Percentiles rank a stretch among this genome's conserved stretches.
Conservation (phyloP, 306 rosid species). For the Cicer yamashitae region DNA sequence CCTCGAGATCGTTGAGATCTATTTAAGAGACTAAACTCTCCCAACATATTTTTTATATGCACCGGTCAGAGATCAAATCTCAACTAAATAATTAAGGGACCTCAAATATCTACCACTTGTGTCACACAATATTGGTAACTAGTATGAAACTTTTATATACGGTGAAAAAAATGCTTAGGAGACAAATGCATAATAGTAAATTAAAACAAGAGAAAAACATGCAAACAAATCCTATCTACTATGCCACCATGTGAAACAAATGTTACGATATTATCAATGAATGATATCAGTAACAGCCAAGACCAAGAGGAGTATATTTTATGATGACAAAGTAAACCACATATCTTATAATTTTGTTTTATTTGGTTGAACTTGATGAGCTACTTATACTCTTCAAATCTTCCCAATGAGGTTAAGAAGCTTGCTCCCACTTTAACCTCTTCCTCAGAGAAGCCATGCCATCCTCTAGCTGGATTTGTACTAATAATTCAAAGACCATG, state of each 20-base stretch:
- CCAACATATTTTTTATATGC: too few relatives aligned
- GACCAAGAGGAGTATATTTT: background rate
- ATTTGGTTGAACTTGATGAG: conserved; percentile 32
- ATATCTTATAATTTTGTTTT: conserved; percentile 17
- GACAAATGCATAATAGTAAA: conserved; percentile 27
- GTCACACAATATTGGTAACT: too few relatives aligned
- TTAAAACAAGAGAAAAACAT: conserved; percentile 26
- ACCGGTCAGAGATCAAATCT: too few relatives aligned
- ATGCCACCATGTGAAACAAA: conserved; percentile 32
- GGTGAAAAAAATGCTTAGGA: conserved; percentile 11
- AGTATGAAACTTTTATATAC: conserved; percentile 2
- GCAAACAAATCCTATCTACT: conserved; percentile 32
- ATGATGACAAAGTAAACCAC: conserved; percentile 35
- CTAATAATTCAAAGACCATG: conserved; percentile 50
- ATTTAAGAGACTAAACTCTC: too few relatives aligned
- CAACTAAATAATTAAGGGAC: too few relatives aligned
- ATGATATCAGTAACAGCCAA: conserved; percentile 37
- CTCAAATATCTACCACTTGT: too few relatives aligned
- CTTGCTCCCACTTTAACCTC: conserved; percentile 20
- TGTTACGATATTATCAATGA: conserved; percentile 47
- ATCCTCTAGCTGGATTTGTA: conserved; percentile 56
- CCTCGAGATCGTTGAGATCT: too few relatives aligned
- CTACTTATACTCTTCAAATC: conserved; percentile 45
- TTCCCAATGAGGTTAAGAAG: conserved; percentile 14
- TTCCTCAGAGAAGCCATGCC: conserved; percentile 48